phyloP scores from a whole-genome alignment of 2,329 filamentous ascomycete species.

The Microcyclosporella mali region DNA sequence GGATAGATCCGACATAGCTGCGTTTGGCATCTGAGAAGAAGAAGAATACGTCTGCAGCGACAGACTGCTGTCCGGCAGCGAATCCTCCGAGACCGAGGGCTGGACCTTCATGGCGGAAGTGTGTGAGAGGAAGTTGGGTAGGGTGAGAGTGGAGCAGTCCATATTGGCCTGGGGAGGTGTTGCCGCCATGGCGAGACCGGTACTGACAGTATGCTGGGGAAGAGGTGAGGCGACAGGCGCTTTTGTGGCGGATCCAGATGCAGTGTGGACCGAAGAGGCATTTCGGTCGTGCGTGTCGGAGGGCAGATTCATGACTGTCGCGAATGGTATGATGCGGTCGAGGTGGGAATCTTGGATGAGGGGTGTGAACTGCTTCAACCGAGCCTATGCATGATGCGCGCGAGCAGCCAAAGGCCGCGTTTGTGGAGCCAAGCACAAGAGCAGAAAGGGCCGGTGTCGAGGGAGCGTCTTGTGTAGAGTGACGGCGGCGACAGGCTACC shows the following conservation, averaged over 20 bases:
- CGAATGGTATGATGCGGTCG: conserved; percentile 11
- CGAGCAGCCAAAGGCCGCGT: conserved; percentile 6
- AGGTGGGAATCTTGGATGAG: conserved; percentile 11
- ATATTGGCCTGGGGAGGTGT: conserved; percentile 10
- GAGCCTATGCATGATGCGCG: conserved; percentile 19
- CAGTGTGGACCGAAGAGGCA: conserved; percentile 14
- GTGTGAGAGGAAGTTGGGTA: conserved; percentile 35
- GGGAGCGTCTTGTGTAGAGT: neutral
- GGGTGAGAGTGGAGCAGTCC: conserved; percentile 16
- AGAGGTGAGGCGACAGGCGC: conserved; percentile 12
- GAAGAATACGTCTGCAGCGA: conserved; percentile 23
- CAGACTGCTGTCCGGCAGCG: conserved; percentile 17
- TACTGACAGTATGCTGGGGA: conserved; percentile 11
- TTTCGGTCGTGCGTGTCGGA: conserved; percentile 17
- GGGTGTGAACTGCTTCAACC: conserved; percentile 18
- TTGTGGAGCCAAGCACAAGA: conserved; percentile 9
- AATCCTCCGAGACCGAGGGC: conserved; percentile 18
- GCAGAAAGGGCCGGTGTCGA: conserved; percentile 10
- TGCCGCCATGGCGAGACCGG: conserved; percentile 11
- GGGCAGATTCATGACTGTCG: conserved; percentile 20
- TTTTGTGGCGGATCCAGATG: conserved; percentile 13
- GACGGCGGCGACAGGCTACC: neutral
- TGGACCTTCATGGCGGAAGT: conserved; percentile 14
- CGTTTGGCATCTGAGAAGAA: conserved; percentile 17
- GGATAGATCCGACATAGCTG: conserved; percentile 22